phyloP scores from a whole-genome alignment of 371 early-diverging fungal genomes.

The Saksenaea oblongispora region DNA sequence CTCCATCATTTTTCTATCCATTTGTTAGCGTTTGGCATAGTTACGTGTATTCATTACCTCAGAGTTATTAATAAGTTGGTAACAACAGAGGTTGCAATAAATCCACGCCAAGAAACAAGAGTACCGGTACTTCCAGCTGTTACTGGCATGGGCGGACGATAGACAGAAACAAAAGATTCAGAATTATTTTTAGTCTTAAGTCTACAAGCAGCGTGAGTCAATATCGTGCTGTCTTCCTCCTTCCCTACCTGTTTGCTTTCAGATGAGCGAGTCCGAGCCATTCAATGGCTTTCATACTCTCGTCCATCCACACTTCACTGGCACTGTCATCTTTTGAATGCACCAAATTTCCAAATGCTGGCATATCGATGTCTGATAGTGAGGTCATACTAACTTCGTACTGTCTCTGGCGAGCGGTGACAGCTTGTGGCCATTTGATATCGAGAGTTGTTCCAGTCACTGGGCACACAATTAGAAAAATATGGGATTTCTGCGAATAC shows the following conservation, averaged over 20 bases:
- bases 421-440: slow-evolving; percentile 30
- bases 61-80: slow-evolving; percentile 26
- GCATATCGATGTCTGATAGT: slow-evolving; percentile 30
- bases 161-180: slow-evolving; percentile 58
- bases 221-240: neutral
- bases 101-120: slow-evolving; percentile 35
- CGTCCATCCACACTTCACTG: slow-evolving; percentile 33
- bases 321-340: slow-evolving; percentile 16
- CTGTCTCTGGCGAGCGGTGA: slow-evolving; percentile 15
- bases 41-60: slow-evolving; percentile 24
- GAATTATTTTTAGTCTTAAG: slow-evolving; percentile 31
- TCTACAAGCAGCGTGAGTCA: slow-evolving; percentile 11
- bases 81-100: slow-evolving; percentile 36
- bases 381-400: slow-evolving; percentile 22
- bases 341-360: slow-evolving; percentile 25
- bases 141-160: slow-evolving; percentile 40
- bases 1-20: slow-evolving; percentile 30
- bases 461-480: slow-evolving; percentile 5
- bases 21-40: neutral
- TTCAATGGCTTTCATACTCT: slow-evolving; percentile 51
- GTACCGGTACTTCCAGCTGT: slow-evolving; percentile 18
- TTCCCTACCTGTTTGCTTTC: slow-evolving; percentile 51
- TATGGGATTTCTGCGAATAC: neutral
- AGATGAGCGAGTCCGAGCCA: slow-evolving; percentile 65
- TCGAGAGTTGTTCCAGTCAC: slow-evolving; percentile 32